Percentiles rank a stretch among this genome's conserved stretches.
phyloP scores from a whole-genome alignment of 2,329 filamentous ascomycete species.

The Sarocladiaceae sp. region DNA sequence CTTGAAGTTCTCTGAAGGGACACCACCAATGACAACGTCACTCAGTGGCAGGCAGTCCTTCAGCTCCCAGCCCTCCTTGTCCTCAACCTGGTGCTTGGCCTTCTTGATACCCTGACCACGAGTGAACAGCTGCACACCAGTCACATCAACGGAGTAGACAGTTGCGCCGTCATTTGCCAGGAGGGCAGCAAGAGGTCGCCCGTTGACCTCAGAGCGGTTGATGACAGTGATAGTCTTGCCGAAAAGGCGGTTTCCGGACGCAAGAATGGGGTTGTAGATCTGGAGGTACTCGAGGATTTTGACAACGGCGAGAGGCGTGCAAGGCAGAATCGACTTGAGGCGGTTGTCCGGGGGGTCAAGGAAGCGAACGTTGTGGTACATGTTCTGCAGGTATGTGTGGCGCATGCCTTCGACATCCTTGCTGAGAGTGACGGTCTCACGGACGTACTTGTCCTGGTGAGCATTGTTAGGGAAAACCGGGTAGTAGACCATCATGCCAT shows the following conservation, averaged over 20 bases:
- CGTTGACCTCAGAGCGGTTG: slow-evolving; percentile 94
- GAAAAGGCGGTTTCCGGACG: slow-evolving; percentile 87
- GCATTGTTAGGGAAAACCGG: slow-evolving; percentile 83
- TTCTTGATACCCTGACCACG: slow-evolving; percentile 84
- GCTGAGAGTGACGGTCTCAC: slow-evolving; percentile 82
- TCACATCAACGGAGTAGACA: slow-evolving; percentile 92
- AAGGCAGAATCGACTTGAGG: slow-evolving; percentile 90
- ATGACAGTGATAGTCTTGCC: slow-evolving; percentile 95
- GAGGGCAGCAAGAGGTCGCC: slow-evolving; percentile 84
- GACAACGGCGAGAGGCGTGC: slow-evolving; percentile 91
- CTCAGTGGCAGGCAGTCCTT: slow-evolving; percentile 81
- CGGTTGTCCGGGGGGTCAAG: slow-evolving; percentile 72
- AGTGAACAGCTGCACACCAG: slow-evolving; percentile 87
- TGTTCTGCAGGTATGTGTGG: slow-evolving; percentile 95
- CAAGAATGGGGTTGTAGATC: slow-evolving; percentile 93
- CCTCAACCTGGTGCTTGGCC: slow-evolving; percentile 78
- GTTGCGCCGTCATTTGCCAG: slow-evolving; percentile 94
- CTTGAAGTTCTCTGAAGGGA: slow-evolving; percentile 85
- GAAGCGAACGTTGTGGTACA: slow-evolving; percentile 98
- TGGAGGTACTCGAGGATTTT: slow-evolving; percentile 95
- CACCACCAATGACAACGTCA: slow-evolving; percentile 92
- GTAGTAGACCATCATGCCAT: slow-evolving; percentile 97
- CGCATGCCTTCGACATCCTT: slow-evolving; percentile 97
- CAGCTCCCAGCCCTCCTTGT: slow-evolving; percentile 75
- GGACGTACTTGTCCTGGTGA: slow-evolving; percentile 88